These are phyloP conservation scores for Lyophyllum decastes DNA, from an alignment of 768 basidiomycete genomes.

Conservation along the genomic window DNA sequence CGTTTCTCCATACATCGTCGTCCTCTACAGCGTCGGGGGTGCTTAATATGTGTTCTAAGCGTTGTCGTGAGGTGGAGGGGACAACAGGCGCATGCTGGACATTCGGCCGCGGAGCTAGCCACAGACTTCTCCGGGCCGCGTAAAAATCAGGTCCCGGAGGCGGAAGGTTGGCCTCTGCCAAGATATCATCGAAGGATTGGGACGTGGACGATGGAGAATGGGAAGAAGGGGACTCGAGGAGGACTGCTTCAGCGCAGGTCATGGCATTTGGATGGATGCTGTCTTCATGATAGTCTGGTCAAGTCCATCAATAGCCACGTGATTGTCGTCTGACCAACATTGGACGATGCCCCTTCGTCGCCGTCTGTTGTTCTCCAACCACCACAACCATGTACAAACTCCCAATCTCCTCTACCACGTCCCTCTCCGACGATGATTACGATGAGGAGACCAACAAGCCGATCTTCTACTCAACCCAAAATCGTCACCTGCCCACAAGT, in stretches of 20 bases:
- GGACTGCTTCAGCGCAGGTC: slow-evolving; percentile 1
- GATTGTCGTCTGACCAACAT: slow-evolving; percentile 18
- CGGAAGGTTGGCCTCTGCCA: slow-evolving; percentile 45
- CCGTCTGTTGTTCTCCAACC: slow-evolving; percentile 27
- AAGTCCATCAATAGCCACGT: slow-evolving; percentile 13
- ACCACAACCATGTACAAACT: slow-evolving; percentile 48
- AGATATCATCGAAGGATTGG: slow-evolving; percentile 38
- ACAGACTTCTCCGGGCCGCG: slow-evolving; percentile 59
- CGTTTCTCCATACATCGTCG: slow-evolving; percentile 57
- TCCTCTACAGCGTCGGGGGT: slow-evolving; percentile 46
- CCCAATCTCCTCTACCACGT: slow-evolving; percentile 74
- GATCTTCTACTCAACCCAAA: slow-evolving; percentile 51
- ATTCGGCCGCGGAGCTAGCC: slow-evolving; percentile 43
- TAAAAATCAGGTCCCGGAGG: slow-evolving; percentile 68
- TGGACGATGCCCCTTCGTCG: slow-evolving; percentile 4
- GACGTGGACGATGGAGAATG: neutral
- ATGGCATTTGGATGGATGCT: slow-evolving; percentile 4
- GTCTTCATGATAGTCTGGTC: neutral
- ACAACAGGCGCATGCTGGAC: slow-evolving; percentile 17
- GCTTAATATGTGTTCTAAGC: slow-evolving; percentile 53
- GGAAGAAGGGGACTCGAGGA: neutral
- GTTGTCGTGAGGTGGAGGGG: slow-evolving; percentile 40
- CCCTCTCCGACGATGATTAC: slow-evolving; percentile 76
- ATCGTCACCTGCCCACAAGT: slow-evolving; percentile 36
- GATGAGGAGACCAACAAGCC: slow-evolving; percentile 45